Evolutionary conservation across 192 early-diverging fungal species (phyloP).

Genomic region (Umbelopsis ramanniana): DNA sequence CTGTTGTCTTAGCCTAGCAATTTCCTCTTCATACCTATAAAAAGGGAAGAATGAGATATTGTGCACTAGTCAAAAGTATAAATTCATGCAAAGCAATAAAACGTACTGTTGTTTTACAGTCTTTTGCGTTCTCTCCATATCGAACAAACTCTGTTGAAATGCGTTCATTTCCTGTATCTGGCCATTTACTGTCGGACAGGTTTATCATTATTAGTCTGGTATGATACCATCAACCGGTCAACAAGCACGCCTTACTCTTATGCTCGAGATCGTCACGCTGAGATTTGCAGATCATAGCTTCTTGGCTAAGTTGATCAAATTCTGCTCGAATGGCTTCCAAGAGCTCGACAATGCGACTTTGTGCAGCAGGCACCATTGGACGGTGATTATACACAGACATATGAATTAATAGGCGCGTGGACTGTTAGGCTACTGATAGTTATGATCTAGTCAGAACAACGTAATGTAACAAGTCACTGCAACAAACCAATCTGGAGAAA

Average conservation of each 20-base stretch:
- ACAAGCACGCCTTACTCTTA: slow-evolving; percentile 63
- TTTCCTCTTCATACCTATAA: slow-evolving; percentile 80
- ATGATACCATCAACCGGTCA: neutral
- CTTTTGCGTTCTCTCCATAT: slow-evolving; percentile 83
- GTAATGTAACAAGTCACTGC: no score
- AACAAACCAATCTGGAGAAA: no score
- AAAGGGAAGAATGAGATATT: neutral
- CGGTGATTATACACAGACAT: slow-evolving; percentile 76
- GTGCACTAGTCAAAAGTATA: neutral
- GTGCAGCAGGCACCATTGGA: slow-evolving; percentile 73
- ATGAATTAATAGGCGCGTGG: neutral
- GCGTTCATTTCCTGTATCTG: slow-evolving; percentile 83
- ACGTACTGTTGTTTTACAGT: slow-evolving; percentile 77
- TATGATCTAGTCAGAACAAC: slow-evolving; percentile 2
- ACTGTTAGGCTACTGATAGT: neutral
- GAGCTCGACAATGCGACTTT: slow-evolving; percentile 72
- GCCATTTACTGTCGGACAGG: slow-evolving; percentile 52
- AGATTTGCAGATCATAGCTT: slow-evolving; percentile 68
- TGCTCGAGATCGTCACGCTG: slow-evolving; percentile 90
- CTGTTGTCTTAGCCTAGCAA: slow-evolving; percentile 79
- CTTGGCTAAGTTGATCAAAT: slow-evolving; percentile 79
- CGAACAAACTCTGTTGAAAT: slow-evolving; percentile 77
- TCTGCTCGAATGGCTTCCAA: slow-evolving; percentile 83
- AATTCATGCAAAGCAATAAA: slow-evolving; percentile 7
- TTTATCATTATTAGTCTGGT: neutral